These are phyloP conservation scores for Penicillium lagena DNA, from an alignment of 495 filamentous ascomycete species.

Conservation along the genomic window DNA sequence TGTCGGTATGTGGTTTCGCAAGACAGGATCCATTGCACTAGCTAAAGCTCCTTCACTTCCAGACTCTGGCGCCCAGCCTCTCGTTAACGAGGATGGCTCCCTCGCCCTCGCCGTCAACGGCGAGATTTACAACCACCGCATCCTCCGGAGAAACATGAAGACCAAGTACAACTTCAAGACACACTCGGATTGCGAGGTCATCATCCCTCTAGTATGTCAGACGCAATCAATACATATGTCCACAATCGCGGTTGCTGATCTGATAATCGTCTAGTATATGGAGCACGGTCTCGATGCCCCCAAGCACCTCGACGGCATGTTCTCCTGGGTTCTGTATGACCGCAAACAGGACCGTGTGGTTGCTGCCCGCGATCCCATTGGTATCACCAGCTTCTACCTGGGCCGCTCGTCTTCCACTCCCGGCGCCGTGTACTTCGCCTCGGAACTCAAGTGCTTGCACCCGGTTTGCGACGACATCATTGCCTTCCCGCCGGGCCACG, in stretches of 20 bases:
- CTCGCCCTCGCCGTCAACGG: conserved; percentile 96
- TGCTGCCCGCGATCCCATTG: conserved; percentile 92
- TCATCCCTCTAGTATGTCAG: conserved; percentile 81
- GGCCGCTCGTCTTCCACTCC: conserved; percentile 81
- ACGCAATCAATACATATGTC: background rate
- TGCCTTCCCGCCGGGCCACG: conserved; percentile 87
- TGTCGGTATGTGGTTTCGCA: conserved; percentile 62
- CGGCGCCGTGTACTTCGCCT: conserved; percentile 87
- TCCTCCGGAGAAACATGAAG: conserved; percentile 79
- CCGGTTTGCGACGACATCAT: conserved; percentile 94
- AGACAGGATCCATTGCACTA: background rate
- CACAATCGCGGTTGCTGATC: conserved; percentile 3
- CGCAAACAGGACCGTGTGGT: conserved; percentile 84
- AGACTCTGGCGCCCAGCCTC: conserved; percentile 93
- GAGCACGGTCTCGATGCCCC: conserved; percentile 89
- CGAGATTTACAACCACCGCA: conserved; percentile 98
- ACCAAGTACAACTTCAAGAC: conserved; percentile 89
- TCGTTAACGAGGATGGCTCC: conserved; percentile 82
- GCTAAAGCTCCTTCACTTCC: conserved; percentile 10
- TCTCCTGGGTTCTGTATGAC: conserved; percentile 97
- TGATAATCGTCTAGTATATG: conserved; percentile 58
- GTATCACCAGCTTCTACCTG: conserved; percentile 95
- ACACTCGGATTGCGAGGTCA: conserved; percentile 95
- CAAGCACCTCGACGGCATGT: conserved; percentile 97
- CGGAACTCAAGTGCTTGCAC: conserved; percentile 89